Evolutionary conservation across 1,139 yeast genomes (phyloP).

Genomic region (Suhomyces yuchorum): DNA sequence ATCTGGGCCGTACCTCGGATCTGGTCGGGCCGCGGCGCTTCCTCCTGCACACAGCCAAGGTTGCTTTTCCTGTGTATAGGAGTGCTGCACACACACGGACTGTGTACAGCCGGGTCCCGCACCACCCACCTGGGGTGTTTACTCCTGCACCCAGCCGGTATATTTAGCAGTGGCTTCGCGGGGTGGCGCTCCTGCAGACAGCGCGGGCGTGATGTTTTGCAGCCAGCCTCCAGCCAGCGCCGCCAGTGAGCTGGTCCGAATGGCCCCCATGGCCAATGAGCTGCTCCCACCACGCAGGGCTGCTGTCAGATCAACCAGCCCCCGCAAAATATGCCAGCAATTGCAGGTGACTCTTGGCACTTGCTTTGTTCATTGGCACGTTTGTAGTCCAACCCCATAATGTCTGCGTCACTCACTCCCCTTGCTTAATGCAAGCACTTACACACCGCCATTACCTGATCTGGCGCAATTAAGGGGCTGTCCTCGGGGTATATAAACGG

Average conservation of each 20-base stretch:
- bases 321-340: not conserved
- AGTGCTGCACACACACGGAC: not conserved
- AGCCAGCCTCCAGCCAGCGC: not conserved
- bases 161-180: not conserved
- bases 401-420: not conserved
- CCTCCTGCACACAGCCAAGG: not conserved
- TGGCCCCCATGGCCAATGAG: not conserved
- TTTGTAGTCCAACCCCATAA: not conserved
- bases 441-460: constrained; percentile 1
- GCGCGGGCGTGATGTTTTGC: not conserved
- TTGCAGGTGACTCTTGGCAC: not conserved
- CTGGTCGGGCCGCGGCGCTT: too few species aligned
- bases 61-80: not conserved
- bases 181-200: not conserved
- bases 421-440: constrained; percentile 9
- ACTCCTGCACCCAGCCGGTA: not conserved
- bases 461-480: constrained; percentile 7
- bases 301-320: not conserved
- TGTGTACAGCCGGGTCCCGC: too few species aligned
- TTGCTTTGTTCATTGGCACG: not conserved
- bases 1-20: too few species aligned
- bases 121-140: not conserved
- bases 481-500: not conserved
- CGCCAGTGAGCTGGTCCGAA: not conserved
- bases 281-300: not conserved